A percentile compares a stretch with the other conserved stretches of the same genome.
Evolutionary conservation across 148 eudicot genomes (phyloP).

Genomic region (Fagopyrum homotropicum): DNA sequence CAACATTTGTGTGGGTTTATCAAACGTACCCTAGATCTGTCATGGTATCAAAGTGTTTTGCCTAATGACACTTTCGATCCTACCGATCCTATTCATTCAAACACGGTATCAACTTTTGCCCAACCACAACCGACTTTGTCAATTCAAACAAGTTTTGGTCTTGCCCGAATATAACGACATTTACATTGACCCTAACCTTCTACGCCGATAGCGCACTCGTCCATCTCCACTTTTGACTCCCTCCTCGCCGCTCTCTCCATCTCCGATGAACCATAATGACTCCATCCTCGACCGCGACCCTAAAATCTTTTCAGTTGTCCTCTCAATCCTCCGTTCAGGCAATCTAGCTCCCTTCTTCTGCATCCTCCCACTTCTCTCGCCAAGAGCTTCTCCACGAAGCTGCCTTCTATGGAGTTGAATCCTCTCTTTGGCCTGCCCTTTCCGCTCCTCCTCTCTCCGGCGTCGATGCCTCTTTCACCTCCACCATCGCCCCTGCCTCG

Average conservation of each 20-base stretch:
- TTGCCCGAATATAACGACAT: no score
- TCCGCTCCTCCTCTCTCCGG: conserved; percentile 38
- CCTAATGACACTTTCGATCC: no score
- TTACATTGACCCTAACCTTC: no score
- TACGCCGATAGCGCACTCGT: no score
- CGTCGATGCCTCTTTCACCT: conserved; percentile 37
- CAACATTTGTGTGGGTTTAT: no score
- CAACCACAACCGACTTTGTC: no score
- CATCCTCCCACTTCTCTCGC: conserved; percentile 22
- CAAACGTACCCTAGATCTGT: no score
- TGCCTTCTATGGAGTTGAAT: conserved; percentile 43
- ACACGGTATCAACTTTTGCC: no score
- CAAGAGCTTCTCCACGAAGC: conserved; percentile 53
- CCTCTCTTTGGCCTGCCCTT: conserved; percentile 25
- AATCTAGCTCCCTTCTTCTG: conserved; percentile 25
- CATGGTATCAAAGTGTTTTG: no score
- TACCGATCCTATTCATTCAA: no score
- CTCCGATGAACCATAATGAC: conserved; percentile 7
- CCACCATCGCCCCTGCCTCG: conserved; percentile 42
- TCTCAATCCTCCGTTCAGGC: conserved; percentile 37
- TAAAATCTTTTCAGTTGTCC: conserved; percentile 48
- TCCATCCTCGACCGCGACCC: conserved; percentile 69
- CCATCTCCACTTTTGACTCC: conserved; percentile 21
- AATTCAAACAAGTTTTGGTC: no score
- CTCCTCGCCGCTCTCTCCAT: conserved; percentile 40